Evolutionary conservation across 768 basidiomycete genomes (phyloP), one percentile per base, ranked within the genome.

Genomic region (Agaricus blazei): DNA sequence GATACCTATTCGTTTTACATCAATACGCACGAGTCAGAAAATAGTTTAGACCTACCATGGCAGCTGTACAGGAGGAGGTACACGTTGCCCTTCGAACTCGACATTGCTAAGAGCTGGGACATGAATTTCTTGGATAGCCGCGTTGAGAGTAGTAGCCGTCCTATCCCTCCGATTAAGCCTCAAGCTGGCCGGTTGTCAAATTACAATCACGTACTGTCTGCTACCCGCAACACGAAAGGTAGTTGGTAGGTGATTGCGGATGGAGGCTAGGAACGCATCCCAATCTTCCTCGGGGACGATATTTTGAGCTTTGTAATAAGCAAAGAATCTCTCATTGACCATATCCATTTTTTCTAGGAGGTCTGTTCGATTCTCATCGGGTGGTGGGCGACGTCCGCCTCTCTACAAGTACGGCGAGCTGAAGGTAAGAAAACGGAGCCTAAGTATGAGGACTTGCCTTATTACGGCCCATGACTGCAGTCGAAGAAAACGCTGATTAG

Each of bases 141-240:
- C 74, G 68, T 93, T 94, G 55, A 98, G 80, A 4, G 86, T 78
- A n/a, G 81, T 80, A 46, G 85, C 83, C 41, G 77, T 78, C 63
- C 87, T 88, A 65, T 15, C 1, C 54, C 27, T 11, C 36, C 41
- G 51, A 29, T 34, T 56, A 62, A 59, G 14, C 34, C 34, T 29
- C 55, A 38, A 54, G 49, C 45, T 27, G 58, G 36, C 24, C 19
- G 26, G 24, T 34, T 26, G n/a, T 40, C 29, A 50, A 40, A 36
- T 34, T 34, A 15, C 42, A 34, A 37, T 59, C 41, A 72, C 74
- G 59, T 67, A 95, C 95, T 88, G 81, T 67, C 93, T 78, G 60
- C 87, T 92, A 0, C 93, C 92, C 0, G 93, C 87, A 15, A 99
- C 85, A 40, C 97, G 80, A 69, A 99, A 99, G 0, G 95, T 97